phyloP scores from a whole-genome alignment of 2,329 filamentous ascomycete genomes.

The Erysiphe pulchra region DNA sequence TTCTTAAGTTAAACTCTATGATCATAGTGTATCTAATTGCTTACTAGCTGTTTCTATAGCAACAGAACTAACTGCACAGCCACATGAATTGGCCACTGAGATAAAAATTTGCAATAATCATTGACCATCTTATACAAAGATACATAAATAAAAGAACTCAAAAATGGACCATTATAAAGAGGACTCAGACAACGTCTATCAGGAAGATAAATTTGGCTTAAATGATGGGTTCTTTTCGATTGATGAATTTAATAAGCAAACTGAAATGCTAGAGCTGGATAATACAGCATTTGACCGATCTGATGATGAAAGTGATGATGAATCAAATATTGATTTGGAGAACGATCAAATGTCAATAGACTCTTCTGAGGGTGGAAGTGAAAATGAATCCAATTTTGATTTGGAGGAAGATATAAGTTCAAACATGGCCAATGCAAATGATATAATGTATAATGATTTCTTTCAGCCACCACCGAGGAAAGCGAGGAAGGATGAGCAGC shows the following conservation, averaged over 20 bases:
- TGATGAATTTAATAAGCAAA: constrained; percentile 87
- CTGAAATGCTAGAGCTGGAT: constrained; percentile 68
- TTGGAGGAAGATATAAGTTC: constrained; percentile 29
- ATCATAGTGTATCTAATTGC: too few relatives aligned
- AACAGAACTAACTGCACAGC: too few relatives aligned
- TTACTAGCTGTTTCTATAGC: too few relatives aligned
- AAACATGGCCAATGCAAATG: constrained; percentile 47
- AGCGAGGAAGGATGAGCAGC: constrained; percentile 23
- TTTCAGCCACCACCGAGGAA: constrained; percentile 69
- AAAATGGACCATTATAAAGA: constrained; percentile 4
- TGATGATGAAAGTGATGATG: constrained; percentile 50
- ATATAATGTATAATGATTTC: constrained; percentile 78
- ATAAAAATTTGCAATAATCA: too few relatives aligned
- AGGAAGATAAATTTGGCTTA: constrained; percentile 55
- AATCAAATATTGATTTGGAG: constrained; percentile 75
- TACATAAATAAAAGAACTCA: too few relatives aligned
- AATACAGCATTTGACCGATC: constrained; percentile 54
- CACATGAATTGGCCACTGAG: too few relatives aligned
- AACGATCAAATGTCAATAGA: constrained; percentile 48
- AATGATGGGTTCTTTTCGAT: constrained; percentile 98
- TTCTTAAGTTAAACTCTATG: too few relatives aligned
- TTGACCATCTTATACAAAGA: too few relatives aligned
- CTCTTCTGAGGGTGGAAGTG: constrained; percentile 30
- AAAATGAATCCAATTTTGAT: neutral
- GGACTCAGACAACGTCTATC: constrained; percentile 22